A percentile compares a stretch with the other conserved stretches of the same genome.
These are phyloP conservation scores for Nemania serpens DNA, from an alignment of 2,329 filamentous ascomycete genomes.

Conservation along the genomic window DNA sequence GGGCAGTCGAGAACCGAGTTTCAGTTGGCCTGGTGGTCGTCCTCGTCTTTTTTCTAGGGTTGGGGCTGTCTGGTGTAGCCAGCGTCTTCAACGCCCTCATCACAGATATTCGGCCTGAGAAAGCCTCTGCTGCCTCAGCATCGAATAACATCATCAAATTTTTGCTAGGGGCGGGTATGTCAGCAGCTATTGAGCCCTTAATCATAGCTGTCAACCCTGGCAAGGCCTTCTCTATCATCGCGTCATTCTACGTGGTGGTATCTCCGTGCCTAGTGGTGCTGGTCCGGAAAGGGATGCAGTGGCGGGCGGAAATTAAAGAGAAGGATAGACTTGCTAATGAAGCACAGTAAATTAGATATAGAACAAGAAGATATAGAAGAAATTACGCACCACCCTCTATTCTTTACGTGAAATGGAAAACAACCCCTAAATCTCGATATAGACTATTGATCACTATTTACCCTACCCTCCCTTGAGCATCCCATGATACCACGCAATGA, in stretches of 20 bases:
- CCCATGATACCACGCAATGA: no score
- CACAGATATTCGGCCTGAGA: slow-evolving; percentile 63
- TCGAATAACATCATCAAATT: slow-evolving; percentile 67
- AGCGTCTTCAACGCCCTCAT: slow-evolving; percentile 63
- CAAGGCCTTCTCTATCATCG: slow-evolving; percentile 64
- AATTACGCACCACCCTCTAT: no score
- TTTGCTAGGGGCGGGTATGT: slow-evolving; percentile 60
- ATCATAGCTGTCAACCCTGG: slow-evolving; percentile 59
- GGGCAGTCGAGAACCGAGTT: slow-evolving; percentile 56
- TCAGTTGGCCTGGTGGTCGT: slow-evolving; percentile 59
- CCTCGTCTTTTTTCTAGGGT: slow-evolving; percentile 59
- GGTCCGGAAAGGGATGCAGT: slow-evolving; percentile 51
- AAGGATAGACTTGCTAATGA: slow-evolving; percentile 8
- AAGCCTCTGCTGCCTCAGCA: slow-evolving; percentile 63
- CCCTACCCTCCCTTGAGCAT: no score
- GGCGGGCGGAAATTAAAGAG: slow-evolving; percentile 48
- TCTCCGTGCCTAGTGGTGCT: slow-evolving; percentile 55
- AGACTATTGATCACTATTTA: no score
- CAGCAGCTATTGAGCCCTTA: slow-evolving; percentile 63
- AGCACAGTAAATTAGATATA: slow-evolving; percentile 1
- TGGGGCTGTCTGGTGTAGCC: slow-evolving; percentile 62
- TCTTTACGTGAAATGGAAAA: no score
- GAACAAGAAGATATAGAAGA: not conserved
- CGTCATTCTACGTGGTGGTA: slow-evolving; percentile 52
- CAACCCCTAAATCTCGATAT: no score